A percentile compares a stretch with the other conserved stretches of the same genome.
Conservation (phyloP, 495 filamentous ascomycete species). For the Tuber borchii region DNA sequence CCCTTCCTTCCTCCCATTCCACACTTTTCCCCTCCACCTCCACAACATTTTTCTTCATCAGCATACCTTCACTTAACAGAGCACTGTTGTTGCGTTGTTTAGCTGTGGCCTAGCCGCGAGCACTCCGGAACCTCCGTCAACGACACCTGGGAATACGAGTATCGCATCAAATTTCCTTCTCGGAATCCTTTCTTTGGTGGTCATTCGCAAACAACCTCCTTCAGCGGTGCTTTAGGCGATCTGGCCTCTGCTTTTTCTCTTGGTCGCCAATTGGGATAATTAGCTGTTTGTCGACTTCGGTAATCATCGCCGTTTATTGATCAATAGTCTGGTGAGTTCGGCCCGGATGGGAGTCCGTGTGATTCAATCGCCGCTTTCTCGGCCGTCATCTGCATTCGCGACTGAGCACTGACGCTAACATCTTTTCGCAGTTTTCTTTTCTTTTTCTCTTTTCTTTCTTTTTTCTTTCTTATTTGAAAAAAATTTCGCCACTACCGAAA, state of each 20-base stretch:
- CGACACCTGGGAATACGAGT: slow-evolving; percentile 2
- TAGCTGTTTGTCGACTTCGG: neutral
- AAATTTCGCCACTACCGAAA: neutral
- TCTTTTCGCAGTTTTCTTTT: neutral
- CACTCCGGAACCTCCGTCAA: neutral
- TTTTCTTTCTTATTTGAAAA: neutral
- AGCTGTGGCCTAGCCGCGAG: neutral
- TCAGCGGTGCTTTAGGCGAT: neutral
- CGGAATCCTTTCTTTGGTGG: neutral
- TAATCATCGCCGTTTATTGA: neutral
- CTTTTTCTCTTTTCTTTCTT: neutral
- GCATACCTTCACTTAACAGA: neutral
- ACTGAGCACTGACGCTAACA: neutral
- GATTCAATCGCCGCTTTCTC: slow-evolving; percentile 1
- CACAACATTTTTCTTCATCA: neutral
- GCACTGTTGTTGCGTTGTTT: neutral
- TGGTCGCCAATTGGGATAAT: slow-evolving; percentile 1
- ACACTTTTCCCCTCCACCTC: neutral
- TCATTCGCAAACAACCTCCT: neutral
- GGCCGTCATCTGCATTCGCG: neutral
- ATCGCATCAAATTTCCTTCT: neutral
- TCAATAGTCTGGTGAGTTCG: slow-evolving; percentile 3
- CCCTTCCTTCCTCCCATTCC: slow-evolving; percentile 3
- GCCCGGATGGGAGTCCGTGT: slow-evolving; percentile 6
- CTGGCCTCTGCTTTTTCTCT: neutral